Evolutionary conservation across 169 alveolate genomes (phyloP).

Genomic region (Plasmodium cynomolgi): DNA sequence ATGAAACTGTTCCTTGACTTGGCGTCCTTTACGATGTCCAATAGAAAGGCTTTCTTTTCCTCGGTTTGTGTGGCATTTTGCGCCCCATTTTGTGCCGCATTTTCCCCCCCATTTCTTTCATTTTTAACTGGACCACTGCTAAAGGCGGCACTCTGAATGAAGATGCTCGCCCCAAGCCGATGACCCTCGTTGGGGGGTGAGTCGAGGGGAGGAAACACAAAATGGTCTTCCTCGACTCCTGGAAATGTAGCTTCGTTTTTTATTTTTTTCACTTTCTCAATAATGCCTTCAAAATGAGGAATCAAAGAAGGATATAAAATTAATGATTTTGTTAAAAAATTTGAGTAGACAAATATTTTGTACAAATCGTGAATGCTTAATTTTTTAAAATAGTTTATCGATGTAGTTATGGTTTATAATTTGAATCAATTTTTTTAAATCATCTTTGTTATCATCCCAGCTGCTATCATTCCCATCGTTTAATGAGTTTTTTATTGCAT

Average conservation of each 20-base stretch:
- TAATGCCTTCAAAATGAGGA: slow-evolving; percentile 44
- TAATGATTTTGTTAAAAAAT: slow-evolving; percentile 62
- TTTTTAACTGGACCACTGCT: background rate
- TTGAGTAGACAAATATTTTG: slow-evolving; percentile 66
- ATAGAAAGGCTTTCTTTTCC: background rate
- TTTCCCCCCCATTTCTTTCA: background rate
- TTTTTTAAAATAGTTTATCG: slow-evolving; percentile 57
- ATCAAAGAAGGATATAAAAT: slow-evolving; percentile 66
- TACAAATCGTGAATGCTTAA: slow-evolving; percentile 42
- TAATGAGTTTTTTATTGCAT: background rate
- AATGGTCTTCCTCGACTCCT: slow-evolving; percentile 13
- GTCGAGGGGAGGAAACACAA: slow-evolving; percentile 14
- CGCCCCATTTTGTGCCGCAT: background rate
- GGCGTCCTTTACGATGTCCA: background rate
- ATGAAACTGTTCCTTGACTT: background rate
- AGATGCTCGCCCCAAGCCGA: background rate
- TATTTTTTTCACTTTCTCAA: slow-evolving; percentile 55
- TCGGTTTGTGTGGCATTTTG: background rate
- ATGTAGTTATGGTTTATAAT: slow-evolving; percentile 38
- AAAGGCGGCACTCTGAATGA: background rate
- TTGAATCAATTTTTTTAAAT: slow-evolving; percentile 47
- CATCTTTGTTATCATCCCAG: slow-evolving; percentile 5
- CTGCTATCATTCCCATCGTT: background rate
- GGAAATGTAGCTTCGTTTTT: slow-evolving; percentile 25
- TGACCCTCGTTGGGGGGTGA: background rate